These are phyloP conservation scores for Tuber umbilicatum DNA, from an alignment of 495 filamentous ascomycete genomes.

Conservation along the genomic window DNA sequence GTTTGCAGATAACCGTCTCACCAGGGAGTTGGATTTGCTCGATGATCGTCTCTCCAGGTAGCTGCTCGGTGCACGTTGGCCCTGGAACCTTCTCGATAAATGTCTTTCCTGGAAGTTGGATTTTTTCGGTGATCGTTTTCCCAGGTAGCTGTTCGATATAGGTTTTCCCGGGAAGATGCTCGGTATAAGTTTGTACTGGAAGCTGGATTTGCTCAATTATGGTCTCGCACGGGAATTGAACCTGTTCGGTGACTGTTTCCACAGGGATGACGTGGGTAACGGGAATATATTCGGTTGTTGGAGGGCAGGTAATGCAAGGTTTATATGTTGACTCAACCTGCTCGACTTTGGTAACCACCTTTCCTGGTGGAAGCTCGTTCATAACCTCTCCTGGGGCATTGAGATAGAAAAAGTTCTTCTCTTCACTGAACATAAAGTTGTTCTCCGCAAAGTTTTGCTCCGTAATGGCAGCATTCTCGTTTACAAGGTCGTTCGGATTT, in stretches of 20 bases:
- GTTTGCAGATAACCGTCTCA: conserved; percentile 15
- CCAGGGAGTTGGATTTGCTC: conserved; percentile 31
- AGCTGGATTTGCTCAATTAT: conserved; percentile 26
- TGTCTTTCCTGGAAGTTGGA: conserved; percentile 33
- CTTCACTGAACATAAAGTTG: conserved; percentile 36
- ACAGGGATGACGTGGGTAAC: conserved; percentile 12
- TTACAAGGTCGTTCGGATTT: conserved; percentile 38
- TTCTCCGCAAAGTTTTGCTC: conserved; percentile 36
- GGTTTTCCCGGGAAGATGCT: conserved; percentile 22
- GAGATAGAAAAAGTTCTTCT: conserved; percentile 40
- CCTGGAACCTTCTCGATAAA: conserved; percentile 33
- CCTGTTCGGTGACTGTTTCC: conserved; percentile 22
- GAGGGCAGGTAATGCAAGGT: conserved; percentile 35
- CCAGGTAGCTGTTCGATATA: conserved; percentile 29
- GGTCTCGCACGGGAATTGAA: conserved; percentile 25
- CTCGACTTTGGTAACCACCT: conserved; percentile 7
- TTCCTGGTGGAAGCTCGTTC: conserved; percentile 13
- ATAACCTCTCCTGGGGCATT: conserved; percentile 27
- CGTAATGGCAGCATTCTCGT: conserved; percentile 37
- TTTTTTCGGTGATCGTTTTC: conserved; percentile 25
- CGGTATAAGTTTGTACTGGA: conserved; percentile 28
- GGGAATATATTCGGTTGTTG: conserved; percentile 22
- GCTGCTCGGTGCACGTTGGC: conserved; percentile 20
- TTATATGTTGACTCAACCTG: conserved; percentile 5
- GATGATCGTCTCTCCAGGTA: conserved; percentile 35